Conservation (phyloP, 768 basidiomycete species). For the Termitomyces sp. region DNA sequence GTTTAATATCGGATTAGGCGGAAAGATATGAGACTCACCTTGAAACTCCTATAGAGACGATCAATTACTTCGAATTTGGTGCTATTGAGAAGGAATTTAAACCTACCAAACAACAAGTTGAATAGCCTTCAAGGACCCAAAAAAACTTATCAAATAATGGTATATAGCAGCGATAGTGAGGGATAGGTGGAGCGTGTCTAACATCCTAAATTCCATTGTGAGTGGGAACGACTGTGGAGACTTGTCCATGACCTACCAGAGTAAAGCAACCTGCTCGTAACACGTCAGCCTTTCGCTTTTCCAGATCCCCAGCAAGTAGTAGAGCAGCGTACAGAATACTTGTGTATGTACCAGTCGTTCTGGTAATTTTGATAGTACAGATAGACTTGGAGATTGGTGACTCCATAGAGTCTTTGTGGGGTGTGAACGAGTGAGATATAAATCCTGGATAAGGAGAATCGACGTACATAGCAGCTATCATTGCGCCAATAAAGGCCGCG, state of each 20-base stretch:
- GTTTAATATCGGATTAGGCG: neutral
- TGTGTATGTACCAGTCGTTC: conserved; percentile 18
- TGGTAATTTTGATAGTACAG: conserved; percentile 18
- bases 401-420: conserved; percentile 13
- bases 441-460: neutral
- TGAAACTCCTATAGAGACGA: conserved; percentile 16
- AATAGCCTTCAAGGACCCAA: conserved; percentile 16
- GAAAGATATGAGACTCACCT: conserved; percentile 7
- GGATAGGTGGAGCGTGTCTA: conserved; percentile 22
- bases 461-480: conserved; percentile 23
- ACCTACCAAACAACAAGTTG: conserved; percentile 10
- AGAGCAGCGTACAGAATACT: conserved; percentile 14
- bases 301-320: neutral
- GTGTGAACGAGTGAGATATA: neutral
- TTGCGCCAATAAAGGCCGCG: conserved; percentile 22
- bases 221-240: neutral
- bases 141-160: conserved; percentile 20
- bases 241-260: conserved; percentile 11
- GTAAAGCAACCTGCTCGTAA: conserved; percentile 13
- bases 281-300: neutral
- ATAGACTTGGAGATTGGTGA: conserved; percentile 20
- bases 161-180: conserved; percentile 22
- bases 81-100: neutral
- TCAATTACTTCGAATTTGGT: neutral
- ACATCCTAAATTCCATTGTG: conserved; percentile 3